Evolutionary conservation across 1,284 basidiomycete species (phyloP), one percentile per base, ranked within the genome.

Genomic region (Malassezia dermatis): DNA sequence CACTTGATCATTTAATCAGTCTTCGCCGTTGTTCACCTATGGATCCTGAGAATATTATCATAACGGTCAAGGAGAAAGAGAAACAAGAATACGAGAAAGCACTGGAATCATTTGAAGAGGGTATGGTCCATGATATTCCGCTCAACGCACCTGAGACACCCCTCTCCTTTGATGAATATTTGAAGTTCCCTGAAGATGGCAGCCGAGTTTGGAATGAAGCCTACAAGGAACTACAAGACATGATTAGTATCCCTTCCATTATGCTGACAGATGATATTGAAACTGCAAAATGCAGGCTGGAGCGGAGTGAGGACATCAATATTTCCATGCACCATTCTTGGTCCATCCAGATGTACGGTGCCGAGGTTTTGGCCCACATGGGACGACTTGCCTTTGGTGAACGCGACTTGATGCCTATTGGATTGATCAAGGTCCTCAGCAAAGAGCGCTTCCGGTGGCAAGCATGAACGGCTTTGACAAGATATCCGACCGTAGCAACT

Each of bases 371-470:
- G 17, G 17, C 32, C 8, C 45, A 19, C 8, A 26, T 35, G n/a
- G 45, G 45, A 12, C 27, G 26, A 13, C 32, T 47, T 47, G 24
- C 28, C 21, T 31, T 47, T 24, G 28, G 45, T 34, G 45, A 47
- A 15, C 21, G 13, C 7, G 24, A 35, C 8, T 17, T 32, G 15
- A 19, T 47, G 45, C 45, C 45, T 2, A 8, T 47, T 34, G 45
- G 45, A 12, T 26, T 47, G 11, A 19, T 35, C n/a, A 19, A 47
- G 21, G 27, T 47, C 3, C 28, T 47, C 19, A 13, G 21, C 28
- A 47, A 47, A 23, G 45, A 47, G 30, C 45, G 45, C 13, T 19
- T 47, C 27, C 28, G 45, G 8, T 47, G 45, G 45, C n/a, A 47
- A 44, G 32, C 32, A n/a, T 34, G 11, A 34, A 30, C n/a, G 11